Conservation (phyloP, 2,329 filamentous ascomycete species). For the Aspergillus persii region DNA sequence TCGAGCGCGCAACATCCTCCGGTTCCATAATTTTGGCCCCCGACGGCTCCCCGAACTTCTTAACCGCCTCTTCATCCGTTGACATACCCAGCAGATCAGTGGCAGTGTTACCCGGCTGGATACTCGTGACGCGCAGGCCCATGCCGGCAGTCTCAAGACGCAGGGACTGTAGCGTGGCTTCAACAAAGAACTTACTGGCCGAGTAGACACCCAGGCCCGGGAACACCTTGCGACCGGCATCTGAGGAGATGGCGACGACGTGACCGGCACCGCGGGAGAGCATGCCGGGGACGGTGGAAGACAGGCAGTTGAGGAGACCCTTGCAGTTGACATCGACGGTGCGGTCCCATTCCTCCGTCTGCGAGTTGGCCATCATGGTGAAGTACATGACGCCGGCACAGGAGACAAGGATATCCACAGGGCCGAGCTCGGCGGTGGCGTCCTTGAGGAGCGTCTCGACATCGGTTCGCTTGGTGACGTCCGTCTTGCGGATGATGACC, state of each 20-base stretch:
- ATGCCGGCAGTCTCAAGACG: slow-evolving; percentile 73
- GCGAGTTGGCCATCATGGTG: slow-evolving; percentile 77
- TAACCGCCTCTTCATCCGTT: slow-evolving; percentile 71
- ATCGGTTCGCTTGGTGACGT: slow-evolving; percentile 66
- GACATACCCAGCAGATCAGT: slow-evolving; percentile 73
- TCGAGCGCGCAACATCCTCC: slow-evolving; percentile 68
- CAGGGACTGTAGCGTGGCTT: slow-evolving; percentile 72
- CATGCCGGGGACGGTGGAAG: slow-evolving; percentile 69
- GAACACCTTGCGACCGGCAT: slow-evolving; percentile 78
- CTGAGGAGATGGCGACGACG: slow-evolving; percentile 77
- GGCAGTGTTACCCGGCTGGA: slow-evolving; percentile 75
- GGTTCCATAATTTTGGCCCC: slow-evolving; percentile 74
- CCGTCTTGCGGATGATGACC: slow-evolving; percentile 67
- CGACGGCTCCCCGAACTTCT: slow-evolving; percentile 73
- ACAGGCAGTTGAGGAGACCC: slow-evolving; percentile 70
- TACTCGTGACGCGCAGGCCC: slow-evolving; percentile 68
- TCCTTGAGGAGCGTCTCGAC: slow-evolving; percentile 65
- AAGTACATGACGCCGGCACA: slow-evolving; percentile 87
- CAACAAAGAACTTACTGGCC: slow-evolving; percentile 81
- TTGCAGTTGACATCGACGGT: slow-evolving; percentile 88
- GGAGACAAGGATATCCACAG: slow-evolving; percentile 74
- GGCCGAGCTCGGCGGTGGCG: slow-evolving; percentile 62
- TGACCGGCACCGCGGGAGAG: slow-evolving; percentile 67
- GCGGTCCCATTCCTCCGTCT: slow-evolving; percentile 73
- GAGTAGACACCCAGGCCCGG: slow-evolving; percentile 79